Conservation (phyloP, 1,139 yeast species). For the Debaryomyces psychrophilus region DNA sequence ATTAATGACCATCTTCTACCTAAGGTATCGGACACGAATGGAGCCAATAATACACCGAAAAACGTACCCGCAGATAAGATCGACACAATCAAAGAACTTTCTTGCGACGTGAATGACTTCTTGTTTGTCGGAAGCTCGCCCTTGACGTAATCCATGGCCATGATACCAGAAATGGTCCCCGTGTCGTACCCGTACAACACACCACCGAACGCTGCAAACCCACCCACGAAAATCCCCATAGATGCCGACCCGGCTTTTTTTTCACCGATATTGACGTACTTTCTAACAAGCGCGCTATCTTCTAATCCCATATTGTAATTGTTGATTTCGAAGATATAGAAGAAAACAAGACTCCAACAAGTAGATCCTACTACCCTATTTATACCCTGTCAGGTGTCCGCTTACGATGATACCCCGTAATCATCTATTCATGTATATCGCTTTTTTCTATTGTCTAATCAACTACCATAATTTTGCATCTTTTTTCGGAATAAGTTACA, state of each 20-base stretch:
- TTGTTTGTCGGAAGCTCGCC: slow-evolving; percentile 46
- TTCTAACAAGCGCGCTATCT: slow-evolving; percentile 34
- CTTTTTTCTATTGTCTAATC: too few relatives aligned
- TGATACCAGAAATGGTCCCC: slow-evolving; percentile 78
- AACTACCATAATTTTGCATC: neutral
- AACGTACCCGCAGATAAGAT: slow-evolving; percentile 76
- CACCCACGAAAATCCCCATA: slow-evolving; percentile 50
- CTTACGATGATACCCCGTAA: neutral
- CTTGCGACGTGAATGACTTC: slow-evolving; percentile 48
- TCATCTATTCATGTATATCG: too few relatives aligned
- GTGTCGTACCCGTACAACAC: slow-evolving; percentile 76
- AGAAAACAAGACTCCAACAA: neutral
- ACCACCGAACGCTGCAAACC: slow-evolving; percentile 66
- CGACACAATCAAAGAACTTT: slow-evolving; percentile 66
- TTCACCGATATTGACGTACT: slow-evolving; percentile 41
- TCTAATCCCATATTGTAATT: slow-evolving; percentile 38
- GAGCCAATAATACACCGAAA: slow-evolving; percentile 63
- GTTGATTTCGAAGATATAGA: neutral
- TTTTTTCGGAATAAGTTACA: neutral
- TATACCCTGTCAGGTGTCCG: neutral
- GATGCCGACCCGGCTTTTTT: slow-evolving; percentile 54
- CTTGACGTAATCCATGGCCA: slow-evolving; percentile 68
- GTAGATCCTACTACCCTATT: neutral
- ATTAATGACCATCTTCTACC: slow-evolving; percentile 65
- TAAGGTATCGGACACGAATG: slow-evolving; percentile 55